These are phyloP conservation scores for Lizonia empirigonia DNA, from an alignment of 2,329 filamentous ascomycete genomes.

Conservation along the genomic window DNA sequence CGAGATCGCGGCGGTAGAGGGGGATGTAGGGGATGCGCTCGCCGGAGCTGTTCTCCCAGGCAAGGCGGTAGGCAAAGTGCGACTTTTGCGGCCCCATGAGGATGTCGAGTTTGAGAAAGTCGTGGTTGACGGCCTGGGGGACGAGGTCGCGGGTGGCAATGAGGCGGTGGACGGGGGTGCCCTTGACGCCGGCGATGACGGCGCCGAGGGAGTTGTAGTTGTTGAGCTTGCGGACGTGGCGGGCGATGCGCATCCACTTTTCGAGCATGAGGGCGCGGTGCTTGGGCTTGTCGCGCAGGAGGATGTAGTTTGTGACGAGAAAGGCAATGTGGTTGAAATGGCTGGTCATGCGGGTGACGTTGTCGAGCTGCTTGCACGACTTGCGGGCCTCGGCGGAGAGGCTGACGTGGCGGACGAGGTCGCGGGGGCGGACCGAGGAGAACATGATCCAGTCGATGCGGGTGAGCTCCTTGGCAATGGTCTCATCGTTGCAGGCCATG, in stretches of 20 bases:
- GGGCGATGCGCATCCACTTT: conserved; percentile 91
- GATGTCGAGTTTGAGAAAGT: conserved; percentile 85
- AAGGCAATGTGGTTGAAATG: conserved; percentile 70
- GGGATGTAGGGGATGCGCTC: conserved; percentile 94
- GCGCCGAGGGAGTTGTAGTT: conserved; percentile 98
- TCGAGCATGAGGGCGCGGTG: conserved; percentile 89
- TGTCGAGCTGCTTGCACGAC: conserved; percentile 75
- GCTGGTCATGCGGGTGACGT: conserved; percentile 92
- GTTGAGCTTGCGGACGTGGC: conserved; percentile 84
- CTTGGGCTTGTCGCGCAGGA: conserved; percentile 93
- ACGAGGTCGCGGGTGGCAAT: conserved; percentile 79
- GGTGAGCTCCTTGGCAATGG: conserved; percentile 89
- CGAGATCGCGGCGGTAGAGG: conserved; percentile 84
- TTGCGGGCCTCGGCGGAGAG: conserved; percentile 73
- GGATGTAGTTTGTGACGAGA: conserved; percentile 60
- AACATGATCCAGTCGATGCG: conserved; percentile 99
- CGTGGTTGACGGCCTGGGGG: conserved; percentile 72
- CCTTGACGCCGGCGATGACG: conserved; percentile 89
- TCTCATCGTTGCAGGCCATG: conserved; percentile 83
- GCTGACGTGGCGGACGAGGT: conserved; percentile 90
- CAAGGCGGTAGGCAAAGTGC: conserved; percentile 92
- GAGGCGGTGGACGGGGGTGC: conserved; percentile 82
- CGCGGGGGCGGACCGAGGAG: conserved; percentile 88
- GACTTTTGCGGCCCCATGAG: conserved; percentile 93
- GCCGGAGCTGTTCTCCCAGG: conserved; percentile 92